Evolutionary conservation across 1,284 basidiomycete genomes (phyloP).

Genomic region (Cryptococcus sp.): DNA sequence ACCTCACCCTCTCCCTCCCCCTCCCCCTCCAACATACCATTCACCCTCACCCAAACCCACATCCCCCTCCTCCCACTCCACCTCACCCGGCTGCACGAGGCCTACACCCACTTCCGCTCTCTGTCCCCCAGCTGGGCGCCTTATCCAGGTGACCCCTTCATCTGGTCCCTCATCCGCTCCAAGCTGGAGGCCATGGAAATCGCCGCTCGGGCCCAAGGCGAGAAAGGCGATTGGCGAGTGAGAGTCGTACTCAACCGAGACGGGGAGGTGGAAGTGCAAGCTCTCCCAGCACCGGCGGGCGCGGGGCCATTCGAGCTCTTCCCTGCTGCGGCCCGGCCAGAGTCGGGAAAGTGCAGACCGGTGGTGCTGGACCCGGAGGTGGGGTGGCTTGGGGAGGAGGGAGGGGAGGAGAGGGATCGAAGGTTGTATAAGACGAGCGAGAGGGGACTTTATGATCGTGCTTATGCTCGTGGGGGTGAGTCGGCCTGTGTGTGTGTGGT

Average conservation of each 20-base stretch:
- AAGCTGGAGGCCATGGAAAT: conserved; percentile 1
- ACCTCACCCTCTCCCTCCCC: conserved; percentile 23
- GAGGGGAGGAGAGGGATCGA: conserved; percentile 9
- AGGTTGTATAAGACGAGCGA: conserved; percentile 40
- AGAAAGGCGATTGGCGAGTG: conserved; percentile 36
- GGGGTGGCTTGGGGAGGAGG: conserved; percentile 3
- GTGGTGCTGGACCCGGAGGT: conserved; percentile 29
- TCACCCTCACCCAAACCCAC: conserved; percentile 7
- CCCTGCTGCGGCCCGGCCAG: neutral
- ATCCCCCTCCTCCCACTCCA: conserved; percentile 35
- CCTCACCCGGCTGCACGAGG: conserved; percentile 29
- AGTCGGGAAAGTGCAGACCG: neutral
- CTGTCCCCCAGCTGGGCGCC: too few species aligned
- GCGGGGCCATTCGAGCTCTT: conserved; percentile 16
- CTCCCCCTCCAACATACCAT: neutral
- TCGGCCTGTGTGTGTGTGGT: neutral
- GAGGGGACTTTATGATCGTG: conserved; percentile 36
- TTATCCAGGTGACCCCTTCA: too few species aligned
- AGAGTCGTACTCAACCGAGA: conserved; percentile 26
- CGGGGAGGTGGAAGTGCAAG: conserved; percentile 24
- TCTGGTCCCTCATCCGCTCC: too few species aligned
- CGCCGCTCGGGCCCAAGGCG: conserved; percentile 12
- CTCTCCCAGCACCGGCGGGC: conserved; percentile 26
- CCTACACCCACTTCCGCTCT: conserved; percentile 25
- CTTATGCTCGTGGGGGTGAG: conserved; percentile 25